These are phyloP conservation scores for Comarum palustre DNA, from an alignment of 306 rosid species.

Conservation along the genomic window DNA sequence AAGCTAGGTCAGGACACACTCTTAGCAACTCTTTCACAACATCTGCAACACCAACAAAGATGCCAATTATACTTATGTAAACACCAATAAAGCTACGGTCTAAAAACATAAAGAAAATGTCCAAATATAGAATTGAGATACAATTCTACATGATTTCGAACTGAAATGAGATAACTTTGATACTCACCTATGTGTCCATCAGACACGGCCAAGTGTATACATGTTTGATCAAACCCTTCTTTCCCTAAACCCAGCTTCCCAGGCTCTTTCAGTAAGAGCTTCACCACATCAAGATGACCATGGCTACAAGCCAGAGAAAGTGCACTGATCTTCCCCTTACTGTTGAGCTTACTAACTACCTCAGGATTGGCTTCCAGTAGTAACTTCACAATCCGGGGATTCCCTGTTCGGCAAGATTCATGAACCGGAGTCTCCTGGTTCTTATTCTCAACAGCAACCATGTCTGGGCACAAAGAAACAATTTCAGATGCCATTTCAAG, in stretches of 20 bases:
- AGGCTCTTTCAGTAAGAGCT: conserved; percentile 32
- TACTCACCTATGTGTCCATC: conserved; percentile 54
- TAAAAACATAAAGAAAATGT: background rate
- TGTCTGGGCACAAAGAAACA: conserved; percentile 41
- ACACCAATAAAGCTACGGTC: background rate
- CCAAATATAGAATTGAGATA: background rate
- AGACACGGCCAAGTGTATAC: conserved; percentile 58
- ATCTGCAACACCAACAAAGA: conserved; percentile 37
- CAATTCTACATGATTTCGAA: background rate
- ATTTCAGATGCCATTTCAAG: conserved; percentile 42
- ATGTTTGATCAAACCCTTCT: conserved; percentile 41
- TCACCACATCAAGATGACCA: conserved; percentile 49
- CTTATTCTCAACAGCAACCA: conserved; percentile 57
- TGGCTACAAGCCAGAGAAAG: conserved; percentile 40
- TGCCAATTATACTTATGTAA: background rate
- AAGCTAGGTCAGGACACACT: conserved; percentile 37
- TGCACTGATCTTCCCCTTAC: conserved; percentile 30
- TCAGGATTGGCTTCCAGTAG: conserved; percentile 36
- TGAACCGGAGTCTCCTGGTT: conserved; percentile 48
- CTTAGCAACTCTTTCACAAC: conserved; percentile 54
- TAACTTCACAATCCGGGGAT: conserved; percentile 28
- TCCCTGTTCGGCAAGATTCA: conserved; percentile 45
- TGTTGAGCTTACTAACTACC: conserved; percentile 33
- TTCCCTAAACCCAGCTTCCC: conserved; percentile 30
- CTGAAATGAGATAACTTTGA: background rate